Evolutionary conservation across 495 filamentous ascomycete genomes (phyloP), one percentile per base, ranked within the genome.

Genomic region (Neurospora sp.): DNA sequence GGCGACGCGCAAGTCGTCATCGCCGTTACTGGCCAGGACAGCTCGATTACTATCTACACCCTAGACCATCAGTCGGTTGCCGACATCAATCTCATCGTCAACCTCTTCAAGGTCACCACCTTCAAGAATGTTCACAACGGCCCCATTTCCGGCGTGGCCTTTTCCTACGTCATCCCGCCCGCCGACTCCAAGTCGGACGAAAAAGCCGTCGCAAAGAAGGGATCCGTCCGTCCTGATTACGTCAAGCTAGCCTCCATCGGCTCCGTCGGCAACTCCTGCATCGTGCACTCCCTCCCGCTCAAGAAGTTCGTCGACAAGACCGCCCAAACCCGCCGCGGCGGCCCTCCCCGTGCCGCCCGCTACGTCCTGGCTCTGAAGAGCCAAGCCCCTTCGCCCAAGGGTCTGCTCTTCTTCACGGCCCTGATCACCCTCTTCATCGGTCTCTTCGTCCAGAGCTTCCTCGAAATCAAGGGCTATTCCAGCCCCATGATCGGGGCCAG

Each of bases 241-340:
- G 81, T 97, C 73, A 94, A 93, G 76, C 87, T 99, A 8, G 94
- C 94, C 20, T 96, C 92, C 69, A 90, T 93, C 69, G 79, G 80
- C 59, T 92, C 91, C 74, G 90, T 96, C 79, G 93, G 91, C 72
- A 95, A 94, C 80, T 94, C 92, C 10, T 88, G 94, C 62, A 90
- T 94, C 66, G 91, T 97, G 41, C 93, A 97, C 82, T 92, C 92
- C 27, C 84, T 98, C 74, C 90, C 93, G 0, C 89, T 99, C 37
- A 86, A 79, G 62, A 79, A 77, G 59, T 76, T 80, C 35, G 48
- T 80, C 69, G 80, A 85, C 20, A 88, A 87, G 20, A 86, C 83
- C 74, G 83, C 80, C 62, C 81, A 76, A 74, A 82, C 76, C 46
- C 76, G 76, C 46, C 87, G 83, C 73, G 83, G 80, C 73, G 84